Evolutionary conservation across 805 yeast genomes (phyloP), one percentile per base, ranked within the genome.

Genomic region (Metschnikowia orientalis): DNA sequence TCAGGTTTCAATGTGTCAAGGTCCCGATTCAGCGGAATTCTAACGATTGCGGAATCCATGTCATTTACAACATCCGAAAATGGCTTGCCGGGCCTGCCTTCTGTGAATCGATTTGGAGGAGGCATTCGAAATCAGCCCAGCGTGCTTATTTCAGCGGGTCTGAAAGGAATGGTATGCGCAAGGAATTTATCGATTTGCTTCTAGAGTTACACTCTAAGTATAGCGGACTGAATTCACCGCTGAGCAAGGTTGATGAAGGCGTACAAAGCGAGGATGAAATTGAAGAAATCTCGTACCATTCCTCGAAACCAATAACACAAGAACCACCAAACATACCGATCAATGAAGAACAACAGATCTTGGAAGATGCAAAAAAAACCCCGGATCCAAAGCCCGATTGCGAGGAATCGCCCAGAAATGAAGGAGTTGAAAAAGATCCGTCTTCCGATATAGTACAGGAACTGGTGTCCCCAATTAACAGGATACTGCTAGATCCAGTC

Each of bases 11-110:
- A 31, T 55, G 64, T 6, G 77, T 79, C 4, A 51, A 63, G 4
- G 92, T 87, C 0, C 95, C 97, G 1, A 77, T 71, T 38, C 98
- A 92, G 51, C 77, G 79, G 18, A 92, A 92, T 54, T 78, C 80
- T 59, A 85, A 88, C 52, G 98, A 92, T 54, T 92, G 98, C 62
- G 98, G 98, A 1, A 76, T 92, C 13, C 96, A 85, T 59, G 84
- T 90, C 2, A 80, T 92, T 10, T 80, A 80, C 45, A 88, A 83
- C 47, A 69, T 80, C 8, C 63, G 67, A 36, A 75, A 71, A 41
- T 79, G 85, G 57, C 63, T 81, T 28, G 59, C 61, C 15, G 57
- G 73, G 23, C 74, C 77, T 0, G 45, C 45, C 0, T 62, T 53
- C 15, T 79, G 85, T 32, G 59, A 73, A 27, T 51, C 52, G 25